Percentiles rank a stretch among this genome's conserved stretches.
These are phyloP conservation scores for Aurinia saxatilis DNA, from an alignment of 345 rosid species.

Conservation along the genomic window DNA sequence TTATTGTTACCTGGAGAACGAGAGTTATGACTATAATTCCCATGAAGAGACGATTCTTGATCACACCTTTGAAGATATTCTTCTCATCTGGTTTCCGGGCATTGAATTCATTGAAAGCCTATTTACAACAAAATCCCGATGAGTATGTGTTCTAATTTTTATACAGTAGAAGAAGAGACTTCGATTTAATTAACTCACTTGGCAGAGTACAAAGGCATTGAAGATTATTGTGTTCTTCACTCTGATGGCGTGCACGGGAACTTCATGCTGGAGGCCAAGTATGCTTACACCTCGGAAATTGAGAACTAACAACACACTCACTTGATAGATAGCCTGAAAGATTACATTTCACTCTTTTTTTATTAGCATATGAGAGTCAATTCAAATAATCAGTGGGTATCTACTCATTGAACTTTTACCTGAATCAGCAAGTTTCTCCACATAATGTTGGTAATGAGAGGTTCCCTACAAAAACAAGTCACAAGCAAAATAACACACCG, in stretches of 20 bases:
- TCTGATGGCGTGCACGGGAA: conserved; percentile 38
- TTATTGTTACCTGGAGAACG: conserved; percentile 60
- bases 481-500: not conserved
- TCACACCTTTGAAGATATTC: conserved; percentile 65
- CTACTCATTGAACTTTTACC: conserved; percentile 31
- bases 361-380: not conserved
- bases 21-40: conserved; percentile 71
- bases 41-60: conserved; percentile 66
- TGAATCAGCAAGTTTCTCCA: conserved; percentile 94
- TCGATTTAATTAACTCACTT: conserved; percentile 41
- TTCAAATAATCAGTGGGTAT: not conserved
- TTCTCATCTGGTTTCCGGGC: conserved; percentile 90
- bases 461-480: conserved; percentile 49
- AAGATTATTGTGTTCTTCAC: conserved; percentile 83
- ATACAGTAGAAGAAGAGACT: not conserved
- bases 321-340: conserved; percentile 74
- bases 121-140: not conserved
- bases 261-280: conserved; percentile 41
- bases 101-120: conserved; percentile 93
- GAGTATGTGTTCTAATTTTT: not conserved
- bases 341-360: not conserved
- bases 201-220: conserved; percentile 87
- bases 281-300: conserved; percentile 58
- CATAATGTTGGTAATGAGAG: conserved; percentile 93
- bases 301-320: conserved; percentile 60